Percentiles rank a stretch among this genome's conserved stretches.
Conservation (phyloP, 2,329 filamentous ascomycete genomes). For the Pseudogymnoascus sp. region DNA sequence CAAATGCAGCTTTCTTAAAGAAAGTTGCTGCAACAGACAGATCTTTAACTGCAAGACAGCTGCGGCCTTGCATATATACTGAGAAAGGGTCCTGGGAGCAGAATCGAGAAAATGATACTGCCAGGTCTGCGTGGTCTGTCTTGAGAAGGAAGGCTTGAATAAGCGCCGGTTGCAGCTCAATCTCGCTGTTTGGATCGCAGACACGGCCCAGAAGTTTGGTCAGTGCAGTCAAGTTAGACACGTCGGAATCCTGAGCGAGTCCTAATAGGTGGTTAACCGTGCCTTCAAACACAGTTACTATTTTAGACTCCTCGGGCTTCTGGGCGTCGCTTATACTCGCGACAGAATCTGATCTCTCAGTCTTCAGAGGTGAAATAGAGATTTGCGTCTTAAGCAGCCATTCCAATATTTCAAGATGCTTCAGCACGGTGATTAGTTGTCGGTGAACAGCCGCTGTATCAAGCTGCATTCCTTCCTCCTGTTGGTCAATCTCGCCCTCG, state of each 20-base stretch:
- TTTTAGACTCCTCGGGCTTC: slow-evolving; percentile 39
- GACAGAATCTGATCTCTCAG: slow-evolving; percentile 29
- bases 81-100: slow-evolving; percentile 51
- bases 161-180: slow-evolving; percentile 52
- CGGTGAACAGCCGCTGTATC: slow-evolving; percentile 66
- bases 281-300: slow-evolving; percentile 51
- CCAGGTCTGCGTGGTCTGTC: slow-evolving; percentile 50
- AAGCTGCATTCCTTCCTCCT: slow-evolving; percentile 57
- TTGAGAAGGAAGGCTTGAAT: slow-evolving; percentile 57
- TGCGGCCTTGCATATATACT: slow-evolving; percentile 77
- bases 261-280: slow-evolving; percentile 57
- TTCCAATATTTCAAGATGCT: slow-evolving; percentile 63
- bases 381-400: slow-evolving; percentile 59
- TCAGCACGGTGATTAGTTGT: slow-evolving; percentile 61
- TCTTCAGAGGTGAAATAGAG: slow-evolving; percentile 38
- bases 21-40: slow-evolving; percentile 62
- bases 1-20: slow-evolving; percentile 77
- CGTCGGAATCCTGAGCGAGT: slow-evolving; percentile 42
- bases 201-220: slow-evolving; percentile 60
- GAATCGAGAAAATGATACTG: slow-evolving; percentile 49
- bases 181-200: slow-evolving; percentile 56
- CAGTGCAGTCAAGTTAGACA: slow-evolving; percentile 49
- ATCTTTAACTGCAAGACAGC: slow-evolving; percentile 66
- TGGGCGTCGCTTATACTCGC: slow-evolving; percentile 28
- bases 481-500: slow-evolving; percentile 70